These are phyloP conservation scores for Mortierella sp. DNA, from an alignment of 371 early-diverging fungal species.

Conservation along the genomic window DNA sequence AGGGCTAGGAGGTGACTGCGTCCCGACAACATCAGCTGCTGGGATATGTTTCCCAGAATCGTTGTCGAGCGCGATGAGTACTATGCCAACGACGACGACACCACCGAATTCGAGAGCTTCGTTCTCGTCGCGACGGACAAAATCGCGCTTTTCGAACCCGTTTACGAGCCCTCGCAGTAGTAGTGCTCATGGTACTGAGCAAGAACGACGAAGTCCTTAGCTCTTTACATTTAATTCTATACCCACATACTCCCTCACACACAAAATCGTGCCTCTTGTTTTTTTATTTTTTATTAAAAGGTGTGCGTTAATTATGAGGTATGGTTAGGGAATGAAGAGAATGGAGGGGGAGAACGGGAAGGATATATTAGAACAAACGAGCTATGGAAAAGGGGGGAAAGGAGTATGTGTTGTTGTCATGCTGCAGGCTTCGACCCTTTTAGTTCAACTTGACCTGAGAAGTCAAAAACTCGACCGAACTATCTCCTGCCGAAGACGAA, in stretches of 20 bases:
- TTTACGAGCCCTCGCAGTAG: background rate
- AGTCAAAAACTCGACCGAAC: constrained; percentile 18
- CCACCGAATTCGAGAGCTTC: background rate
- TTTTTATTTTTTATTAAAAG: too few species aligned
- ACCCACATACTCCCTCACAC: background rate
- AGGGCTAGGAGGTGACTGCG: background rate
- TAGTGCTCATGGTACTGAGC: background rate
- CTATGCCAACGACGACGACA: background rate
- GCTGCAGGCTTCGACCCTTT: background rate
- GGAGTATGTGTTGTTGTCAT: background rate
- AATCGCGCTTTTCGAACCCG: background rate
- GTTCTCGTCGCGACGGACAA: background rate
- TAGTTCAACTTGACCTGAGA: constrained; percentile 34
- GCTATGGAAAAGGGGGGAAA: too few species aligned
- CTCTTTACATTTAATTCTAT: background rate
- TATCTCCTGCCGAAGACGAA: background rate
- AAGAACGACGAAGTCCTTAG: background rate
- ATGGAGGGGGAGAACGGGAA: too few species aligned
- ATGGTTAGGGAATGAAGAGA: too few species aligned
- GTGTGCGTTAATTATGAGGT: too few species aligned
- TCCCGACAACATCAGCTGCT: background rate
- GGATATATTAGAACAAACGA: too few species aligned
- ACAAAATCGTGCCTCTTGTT: too few species aligned
- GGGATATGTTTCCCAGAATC: background rate
- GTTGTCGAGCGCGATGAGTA: background rate